Percentiles rank a stretch among this genome's conserved stretches.
Conservation (phyloP, 176 grass and related monocot genomes). For the Carex pumila region DNA sequence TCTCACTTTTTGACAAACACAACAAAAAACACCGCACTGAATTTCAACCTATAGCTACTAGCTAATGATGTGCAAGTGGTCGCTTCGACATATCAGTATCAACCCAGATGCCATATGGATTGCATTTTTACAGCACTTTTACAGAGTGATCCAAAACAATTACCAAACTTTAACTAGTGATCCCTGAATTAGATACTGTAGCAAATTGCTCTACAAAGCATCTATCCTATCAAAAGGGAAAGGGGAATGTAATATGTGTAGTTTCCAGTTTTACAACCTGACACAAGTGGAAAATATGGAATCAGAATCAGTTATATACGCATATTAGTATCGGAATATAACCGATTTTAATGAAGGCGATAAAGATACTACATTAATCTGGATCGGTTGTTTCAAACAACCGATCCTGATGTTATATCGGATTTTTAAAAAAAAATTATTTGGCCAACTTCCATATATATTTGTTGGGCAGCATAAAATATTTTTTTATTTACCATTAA, state of each 20-base stretch:
- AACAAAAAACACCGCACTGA: not conserved
- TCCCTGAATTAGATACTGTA: conserved; percentile 1
- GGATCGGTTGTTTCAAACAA: no score
- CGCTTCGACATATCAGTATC: not conserved
- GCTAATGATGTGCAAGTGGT: not conserved
- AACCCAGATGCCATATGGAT: not conserved
- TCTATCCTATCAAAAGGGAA: not conserved
- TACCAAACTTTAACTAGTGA: not conserved
- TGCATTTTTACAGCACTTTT: not conserved
- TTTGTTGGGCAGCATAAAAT: no score
- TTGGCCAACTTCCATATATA: no score
- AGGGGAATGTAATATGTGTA: not conserved
- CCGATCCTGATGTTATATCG: no score
- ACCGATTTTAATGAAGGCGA: no score
- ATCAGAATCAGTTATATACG: no score
- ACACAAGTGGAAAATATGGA: no score
- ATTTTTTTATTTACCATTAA: no score
- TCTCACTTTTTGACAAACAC: conserved; percentile 10
- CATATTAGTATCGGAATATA: no score
- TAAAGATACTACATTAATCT: no score
- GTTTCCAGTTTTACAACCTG: not conserved
- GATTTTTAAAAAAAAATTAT: no score
- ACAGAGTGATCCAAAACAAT: not conserved
- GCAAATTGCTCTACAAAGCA: not conserved
- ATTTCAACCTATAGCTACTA: not conserved